These are phyloP conservation scores for Entomortierella lignicola DNA, from an alignment of 192 early-diverging fungal genomes.

Conservation along the genomic window DNA sequence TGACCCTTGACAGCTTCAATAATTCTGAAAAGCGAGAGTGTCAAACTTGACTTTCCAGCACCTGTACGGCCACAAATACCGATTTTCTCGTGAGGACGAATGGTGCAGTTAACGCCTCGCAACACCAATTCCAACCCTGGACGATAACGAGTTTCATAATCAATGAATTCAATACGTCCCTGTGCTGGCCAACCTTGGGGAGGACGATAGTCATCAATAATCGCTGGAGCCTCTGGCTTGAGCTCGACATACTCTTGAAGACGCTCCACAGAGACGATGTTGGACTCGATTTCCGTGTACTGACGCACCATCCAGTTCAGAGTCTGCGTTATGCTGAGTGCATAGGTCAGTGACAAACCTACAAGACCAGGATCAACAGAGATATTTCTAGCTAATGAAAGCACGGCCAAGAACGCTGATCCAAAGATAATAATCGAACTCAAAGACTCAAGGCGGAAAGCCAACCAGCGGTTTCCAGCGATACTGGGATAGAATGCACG, in stretches of 20 bases:
- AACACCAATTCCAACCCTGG: slow-evolving; percentile 83
- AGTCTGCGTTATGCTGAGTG: slow-evolving; percentile 81
- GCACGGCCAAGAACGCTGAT: slow-evolving; percentile 78
- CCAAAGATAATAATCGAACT: slow-evolving; percentile 86
- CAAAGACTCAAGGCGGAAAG: slow-evolving; percentile 82
- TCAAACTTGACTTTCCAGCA: slow-evolving; percentile 63
- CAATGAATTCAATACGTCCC: slow-evolving; percentile 78
- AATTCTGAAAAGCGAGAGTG: slow-evolving; percentile 60
- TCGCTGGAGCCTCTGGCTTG: slow-evolving; percentile 81
- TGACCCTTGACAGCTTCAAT: slow-evolving; percentile 57
- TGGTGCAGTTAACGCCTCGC: slow-evolving; percentile 67
- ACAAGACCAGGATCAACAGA: slow-evolving; percentile 78
- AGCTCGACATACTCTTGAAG: slow-evolving; percentile 85
- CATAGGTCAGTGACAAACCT: slow-evolving; percentile 76
- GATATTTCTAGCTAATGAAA: slow-evolving; percentile 65
- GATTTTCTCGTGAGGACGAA: slow-evolving; percentile 69
- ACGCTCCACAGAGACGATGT: slow-evolving; percentile 85
- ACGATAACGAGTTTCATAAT: slow-evolving; percentile 86
- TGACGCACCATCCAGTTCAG: slow-evolving; percentile 90
- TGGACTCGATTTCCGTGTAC: slow-evolving; percentile 89
- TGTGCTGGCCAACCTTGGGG: slow-evolving; percentile 76
- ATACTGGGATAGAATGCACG: slow-evolving; percentile 83
- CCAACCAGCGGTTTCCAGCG: slow-evolving; percentile 77
- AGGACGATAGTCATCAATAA: slow-evolving; percentile 67
- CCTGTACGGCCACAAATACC: slow-evolving; percentile 78